Evolutionary conservation across 352 stramenopile genomes (phyloP).

Genomic region (Phytopythium ostracodes): DNA sequence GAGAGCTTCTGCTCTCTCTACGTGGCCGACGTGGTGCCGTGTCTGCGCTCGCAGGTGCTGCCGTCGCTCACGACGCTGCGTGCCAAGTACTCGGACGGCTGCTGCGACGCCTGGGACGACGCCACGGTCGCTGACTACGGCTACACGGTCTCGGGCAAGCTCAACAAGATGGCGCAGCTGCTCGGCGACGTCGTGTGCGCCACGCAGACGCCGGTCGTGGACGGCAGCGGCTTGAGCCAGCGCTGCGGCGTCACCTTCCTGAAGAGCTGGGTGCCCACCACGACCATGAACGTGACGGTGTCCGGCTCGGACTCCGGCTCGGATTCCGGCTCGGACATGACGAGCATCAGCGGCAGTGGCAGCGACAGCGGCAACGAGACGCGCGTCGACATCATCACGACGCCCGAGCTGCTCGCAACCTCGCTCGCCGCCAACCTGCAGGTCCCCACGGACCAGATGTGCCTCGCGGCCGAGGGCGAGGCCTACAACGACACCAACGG

Average conservation of each 20-base stretch:
- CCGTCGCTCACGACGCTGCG: conserved; percentile 47
- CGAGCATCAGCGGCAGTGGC: conserved; percentile 9
- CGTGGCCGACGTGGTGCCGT: conserved; percentile 39
- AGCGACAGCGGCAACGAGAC: not conserved
- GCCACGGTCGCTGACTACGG: conserved; percentile 37
- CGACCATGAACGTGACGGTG: conserved; percentile 12
- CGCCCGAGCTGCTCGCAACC: conserved; percentile 26
- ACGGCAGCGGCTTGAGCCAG: conserved; percentile 28
- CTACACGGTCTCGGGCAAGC: conserved; percentile 55
- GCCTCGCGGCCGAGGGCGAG: conserved; percentile 40
- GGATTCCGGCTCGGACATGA: conserved; percentile 6
- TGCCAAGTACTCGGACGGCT: conserved; percentile 38
- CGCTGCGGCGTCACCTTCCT: conserved; percentile 51
- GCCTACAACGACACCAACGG: conserved; percentile 38
- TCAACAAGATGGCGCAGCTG: conserved; percentile 52
- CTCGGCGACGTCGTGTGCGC: conserved; percentile 48
- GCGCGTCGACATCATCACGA: conserved; percentile 19
- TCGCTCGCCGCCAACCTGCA: conserved; percentile 42
- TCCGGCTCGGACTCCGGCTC: not conserved
- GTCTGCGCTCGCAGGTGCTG: conserved; percentile 44
- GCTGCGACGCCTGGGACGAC: conserved; percentile 47
- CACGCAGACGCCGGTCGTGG: conserved; percentile 39
- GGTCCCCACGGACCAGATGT: conserved; percentile 52
- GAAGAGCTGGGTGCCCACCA: conserved; percentile 22
- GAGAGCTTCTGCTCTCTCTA: conserved; percentile 54